Evolutionary conservation across 805 yeast genomes (phyloP).

Genomic region (Candida ascalaphidarum): DNA sequence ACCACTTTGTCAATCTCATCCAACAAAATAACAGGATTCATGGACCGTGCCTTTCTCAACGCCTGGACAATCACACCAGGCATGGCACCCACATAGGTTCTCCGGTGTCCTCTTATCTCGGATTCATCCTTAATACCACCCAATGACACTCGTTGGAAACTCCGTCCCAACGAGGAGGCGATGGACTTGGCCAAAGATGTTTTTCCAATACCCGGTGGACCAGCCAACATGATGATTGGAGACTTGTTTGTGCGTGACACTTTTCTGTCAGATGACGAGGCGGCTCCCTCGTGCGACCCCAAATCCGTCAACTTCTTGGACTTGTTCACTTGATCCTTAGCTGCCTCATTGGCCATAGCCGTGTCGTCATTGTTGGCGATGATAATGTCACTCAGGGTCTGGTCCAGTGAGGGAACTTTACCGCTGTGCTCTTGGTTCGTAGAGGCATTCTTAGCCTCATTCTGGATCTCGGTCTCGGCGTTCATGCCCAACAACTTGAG

Average conservation of each 20-base stretch:
- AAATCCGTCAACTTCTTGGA: slow-evolving; percentile 5
- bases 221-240: slow-evolving; percentile 75
- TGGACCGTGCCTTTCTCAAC: slow-evolving; percentile 60
- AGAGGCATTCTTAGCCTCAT: slow-evolving; percentile 2
- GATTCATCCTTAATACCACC: slow-evolving; percentile 89
- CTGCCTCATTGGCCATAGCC: slow-evolving; percentile 13
- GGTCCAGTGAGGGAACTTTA: too few relatives aligned
- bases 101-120: slow-evolving; percentile 82
- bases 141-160: slow-evolving; percentile 70
- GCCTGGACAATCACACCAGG: slow-evolving; percentile 80
- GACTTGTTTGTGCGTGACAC: slow-evolving; percentile 37
- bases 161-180: slow-evolving; percentile 64
- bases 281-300: slow-evolving; percentile 1
- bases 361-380: slow-evolving; percentile 31
- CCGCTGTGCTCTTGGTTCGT: slow-evolving; percentile 9
- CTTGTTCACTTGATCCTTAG: slow-evolving; percentile 10
- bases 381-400: too few relatives aligned
- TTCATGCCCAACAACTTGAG: slow-evolving; percentile 46
- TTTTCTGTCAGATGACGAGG: slow-evolving; percentile 4
- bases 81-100: slow-evolving; percentile 90
- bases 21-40: slow-evolving; percentile 75
- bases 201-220: slow-evolving; percentile 94
- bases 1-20: slow-evolving; percentile 82
- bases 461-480: slow-evolving; percentile 18
- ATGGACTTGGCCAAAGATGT: slow-evolving; percentile 80